Percentiles rank a stretch among this genome's conserved stretches.
phyloP scores from a whole-genome alignment of 768 basidiomycete species.

The Kwoniella mangroviensis region DNA sequence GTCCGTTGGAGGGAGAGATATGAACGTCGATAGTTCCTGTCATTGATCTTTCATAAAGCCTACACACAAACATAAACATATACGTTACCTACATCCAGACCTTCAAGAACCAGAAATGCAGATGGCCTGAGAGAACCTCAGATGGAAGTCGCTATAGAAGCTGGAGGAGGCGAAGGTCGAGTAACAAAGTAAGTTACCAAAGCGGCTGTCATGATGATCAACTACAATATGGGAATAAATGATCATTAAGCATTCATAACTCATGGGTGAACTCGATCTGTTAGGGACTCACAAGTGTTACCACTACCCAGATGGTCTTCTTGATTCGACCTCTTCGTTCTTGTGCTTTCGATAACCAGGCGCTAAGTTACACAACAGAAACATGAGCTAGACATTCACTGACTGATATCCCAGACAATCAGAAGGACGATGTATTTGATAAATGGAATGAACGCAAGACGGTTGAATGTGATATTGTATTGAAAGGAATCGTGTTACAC shows the following conservation, averaged over 20 bases:
- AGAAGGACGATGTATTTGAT: neutral
- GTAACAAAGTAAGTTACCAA: conserved; percentile 15
- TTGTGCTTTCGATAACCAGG: conserved; percentile 21
- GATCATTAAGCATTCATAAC: neutral
- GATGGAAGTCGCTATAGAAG: conserved; percentile 3
- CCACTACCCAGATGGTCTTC: conserved; percentile 26
- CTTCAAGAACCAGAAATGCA: no score
- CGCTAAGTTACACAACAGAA: neutral
- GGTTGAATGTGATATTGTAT: neutral
- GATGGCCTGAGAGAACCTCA: neutral
- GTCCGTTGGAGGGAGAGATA: neutral
- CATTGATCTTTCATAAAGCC: no score
- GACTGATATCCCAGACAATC: neutral
- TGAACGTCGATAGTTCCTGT: neutral
- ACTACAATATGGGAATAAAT: neutral
- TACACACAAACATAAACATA: no score
- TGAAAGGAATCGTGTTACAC: conserved; percentile 8
- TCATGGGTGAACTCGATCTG: neutral
- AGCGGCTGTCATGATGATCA: conserved; percentile 5
- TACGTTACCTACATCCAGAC: no score
- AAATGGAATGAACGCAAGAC: neutral
- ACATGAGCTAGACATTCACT: neutral
- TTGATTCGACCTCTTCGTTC: conserved; percentile 21
- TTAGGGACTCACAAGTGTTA: conserved; percentile 30
- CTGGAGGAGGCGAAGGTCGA: conserved; percentile 4